A percentile compares a stretch with the other conserved stretches of the same genome.
These are phyloP conservation scores for Rutstroemia sydowiana DNA, from an alignment of 2,329 filamentous ascomycete species.

Conservation along the genomic window DNA sequence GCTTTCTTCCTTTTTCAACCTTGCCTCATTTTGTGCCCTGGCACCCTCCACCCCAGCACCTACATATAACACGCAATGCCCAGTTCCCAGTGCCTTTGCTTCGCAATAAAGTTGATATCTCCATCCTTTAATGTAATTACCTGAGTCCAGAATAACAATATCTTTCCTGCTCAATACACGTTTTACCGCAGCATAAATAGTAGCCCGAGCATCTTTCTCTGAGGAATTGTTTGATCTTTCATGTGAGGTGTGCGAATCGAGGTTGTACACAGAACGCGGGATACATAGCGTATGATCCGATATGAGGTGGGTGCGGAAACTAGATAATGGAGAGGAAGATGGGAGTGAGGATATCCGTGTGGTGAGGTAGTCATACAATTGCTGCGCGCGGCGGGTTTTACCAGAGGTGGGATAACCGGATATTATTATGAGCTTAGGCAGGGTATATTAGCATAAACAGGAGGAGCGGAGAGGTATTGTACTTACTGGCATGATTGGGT, in stretches of 20 bases:
- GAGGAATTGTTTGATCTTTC: slow-evolving; percentile 63
- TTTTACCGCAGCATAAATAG: slow-evolving; percentile 72
- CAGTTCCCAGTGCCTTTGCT: slow-evolving; percentile 69
- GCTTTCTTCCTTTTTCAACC: slow-evolving; percentile 36
- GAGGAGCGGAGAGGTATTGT: not conserved
- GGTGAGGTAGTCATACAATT: slow-evolving; percentile 61
- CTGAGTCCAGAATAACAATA: slow-evolving; percentile 70
- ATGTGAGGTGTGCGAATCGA: slow-evolving; percentile 49
- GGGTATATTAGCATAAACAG: not conserved
- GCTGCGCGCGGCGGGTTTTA: slow-evolving; percentile 57
- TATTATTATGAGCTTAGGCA: slow-evolving; percentile 55
- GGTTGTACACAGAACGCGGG: slow-evolving; percentile 62
- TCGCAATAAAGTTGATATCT: slow-evolving; percentile 82
- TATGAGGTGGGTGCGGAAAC: slow-evolving; percentile 63
- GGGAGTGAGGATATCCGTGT: slow-evolving; percentile 36
- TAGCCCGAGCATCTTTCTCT: slow-evolving; percentile 76
- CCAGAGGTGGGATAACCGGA: slow-evolving; percentile 62
- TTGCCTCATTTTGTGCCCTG: slow-evolving; percentile 50
- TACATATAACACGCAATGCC: slow-evolving; percentile 65
- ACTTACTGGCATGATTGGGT: slow-evolving; percentile 5
- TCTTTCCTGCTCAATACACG: slow-evolving; percentile 63
- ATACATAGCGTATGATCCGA: slow-evolving; percentile 67
- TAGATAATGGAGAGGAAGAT: slow-evolving; percentile 27
- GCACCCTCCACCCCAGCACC: slow-evolving; percentile 49
- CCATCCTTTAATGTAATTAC: slow-evolving; percentile 89